Conservation (phyloP, 2,329 filamentous ascomycete genomes). For the Cladosporium sp. region DNA sequence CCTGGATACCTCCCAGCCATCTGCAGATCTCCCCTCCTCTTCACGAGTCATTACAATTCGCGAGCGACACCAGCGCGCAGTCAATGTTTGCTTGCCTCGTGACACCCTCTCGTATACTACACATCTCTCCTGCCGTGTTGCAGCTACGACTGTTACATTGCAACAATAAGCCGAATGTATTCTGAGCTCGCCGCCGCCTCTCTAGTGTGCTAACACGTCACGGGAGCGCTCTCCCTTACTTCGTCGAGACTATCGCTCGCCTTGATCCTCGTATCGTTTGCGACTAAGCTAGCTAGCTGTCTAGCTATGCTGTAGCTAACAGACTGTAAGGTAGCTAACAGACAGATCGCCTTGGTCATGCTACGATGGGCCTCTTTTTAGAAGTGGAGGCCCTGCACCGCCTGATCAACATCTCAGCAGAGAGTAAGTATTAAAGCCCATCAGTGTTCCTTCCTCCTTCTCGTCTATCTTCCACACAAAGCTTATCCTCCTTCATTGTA, state of each 20-base stretch:
- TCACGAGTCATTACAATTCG: not conserved
- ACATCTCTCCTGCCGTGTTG: not conserved
- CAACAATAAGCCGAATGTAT: not conserved
- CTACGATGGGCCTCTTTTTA: not conserved
- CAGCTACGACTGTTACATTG: not conserved
- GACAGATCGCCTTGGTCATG: not conserved
- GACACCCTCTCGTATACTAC: slow-evolving; percentile 5
- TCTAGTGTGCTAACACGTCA: not conserved
- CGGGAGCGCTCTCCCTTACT: not conserved
- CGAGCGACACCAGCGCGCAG: not conserved
- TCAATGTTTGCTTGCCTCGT: not conserved
- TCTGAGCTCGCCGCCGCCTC: not conserved
- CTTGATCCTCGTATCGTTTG: not conserved
- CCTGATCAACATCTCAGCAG: not conserved
- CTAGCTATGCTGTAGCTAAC: not conserved
- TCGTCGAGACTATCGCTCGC: not conserved
- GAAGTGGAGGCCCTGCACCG: not conserved
- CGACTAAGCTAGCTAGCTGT: not conserved
- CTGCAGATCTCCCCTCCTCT: not conserved
- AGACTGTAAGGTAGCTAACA: not conserved
- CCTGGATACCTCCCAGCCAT: not conserved
- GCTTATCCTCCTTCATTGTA: not conserved
- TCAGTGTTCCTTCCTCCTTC: not conserved
- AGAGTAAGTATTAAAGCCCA: not conserved
- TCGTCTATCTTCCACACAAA: not conserved